These are phyloP conservation scores for Cercospora brassicicola DNA, from an alignment of 2,329 filamentous ascomycete genomes.

Conservation along the genomic window DNA sequence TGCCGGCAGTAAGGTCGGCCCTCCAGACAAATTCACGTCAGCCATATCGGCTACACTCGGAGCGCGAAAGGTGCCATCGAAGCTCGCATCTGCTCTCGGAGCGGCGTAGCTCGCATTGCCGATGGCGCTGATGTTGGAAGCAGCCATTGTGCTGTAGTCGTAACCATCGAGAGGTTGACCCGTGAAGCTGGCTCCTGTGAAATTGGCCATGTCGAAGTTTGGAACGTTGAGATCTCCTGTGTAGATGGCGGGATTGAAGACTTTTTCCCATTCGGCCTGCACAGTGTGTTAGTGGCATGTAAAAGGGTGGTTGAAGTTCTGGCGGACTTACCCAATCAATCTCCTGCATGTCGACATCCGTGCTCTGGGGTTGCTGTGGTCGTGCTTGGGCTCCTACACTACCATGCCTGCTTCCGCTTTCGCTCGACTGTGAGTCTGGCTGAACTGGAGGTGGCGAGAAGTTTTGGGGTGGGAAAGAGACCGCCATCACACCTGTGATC, in stretches of 20 bases:
- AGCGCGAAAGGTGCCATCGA: neutral
- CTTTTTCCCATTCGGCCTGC: slow-evolving; percentile 50
- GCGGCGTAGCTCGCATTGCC: neutral
- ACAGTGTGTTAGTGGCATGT: neutral
- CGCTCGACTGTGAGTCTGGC: slow-evolving; percentile 23
- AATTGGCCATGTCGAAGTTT: slow-evolving; percentile 39
- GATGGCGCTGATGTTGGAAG: slow-evolving; percentile 19
- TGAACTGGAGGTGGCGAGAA: slow-evolving; percentile 30
- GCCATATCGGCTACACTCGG: slow-evolving; percentile 7
- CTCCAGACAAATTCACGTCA: slow-evolving; percentile 8
- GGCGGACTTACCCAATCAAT: slow-evolving; percentile 64
- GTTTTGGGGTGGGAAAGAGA: slow-evolving; percentile 26
- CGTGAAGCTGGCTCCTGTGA: slow-evolving; percentile 28
- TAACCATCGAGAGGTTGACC: slow-evolving; percentile 5
- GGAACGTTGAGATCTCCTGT: slow-evolving; percentile 39
- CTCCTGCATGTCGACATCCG: slow-evolving; percentile 47
- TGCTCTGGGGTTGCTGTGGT: neutral
- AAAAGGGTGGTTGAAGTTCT: no score
- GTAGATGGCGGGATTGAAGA: slow-evolving; percentile 44
- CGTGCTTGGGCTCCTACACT: slow-evolving; percentile 20
- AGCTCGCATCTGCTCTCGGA: neutral
- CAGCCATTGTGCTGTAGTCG: slow-evolving; percentile 17
- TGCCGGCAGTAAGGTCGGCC: slow-evolving; percentile 7
- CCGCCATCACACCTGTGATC: slow-evolving; percentile 1
- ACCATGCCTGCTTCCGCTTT: slow-evolving; percentile 28